phyloP scores from a whole-genome alignment of 805 yeast genomes.

The Yamadazyma insecticola region DNA sequence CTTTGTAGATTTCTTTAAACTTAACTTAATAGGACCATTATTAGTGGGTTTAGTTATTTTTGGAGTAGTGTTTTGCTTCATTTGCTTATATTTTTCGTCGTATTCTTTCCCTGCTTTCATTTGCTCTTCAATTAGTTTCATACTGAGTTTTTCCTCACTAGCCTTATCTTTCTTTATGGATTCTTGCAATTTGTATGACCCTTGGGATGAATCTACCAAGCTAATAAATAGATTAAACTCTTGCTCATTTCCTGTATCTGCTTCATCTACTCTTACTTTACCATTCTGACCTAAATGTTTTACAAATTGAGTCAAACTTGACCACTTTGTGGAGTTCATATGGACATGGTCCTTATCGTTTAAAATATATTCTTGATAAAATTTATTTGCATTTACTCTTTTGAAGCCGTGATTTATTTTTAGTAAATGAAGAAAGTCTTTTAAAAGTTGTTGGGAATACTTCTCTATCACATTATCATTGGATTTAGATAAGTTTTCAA shows the following conservation, averaged over 20 bases:
- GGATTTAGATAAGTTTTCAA: conserved; percentile 29
- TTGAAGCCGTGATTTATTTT: conserved; percentile 77
- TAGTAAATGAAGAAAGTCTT: conserved; percentile 60
- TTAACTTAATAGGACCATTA: conserved; percentile 1
- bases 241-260: conserved; percentile 17
- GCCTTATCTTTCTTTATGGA: conserved; percentile 3
- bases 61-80: neutral
- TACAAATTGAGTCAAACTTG: conserved; percentile 63
- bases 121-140: conserved; percentile 42
- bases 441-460: conserved; percentile 56
- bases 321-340: conserved; percentile 85
- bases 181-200: conserved; percentile 1
- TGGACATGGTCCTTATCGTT: conserved; percentile 80
- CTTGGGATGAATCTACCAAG: conserved; percentile 18
- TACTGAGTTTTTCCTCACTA: conserved; percentile 5
- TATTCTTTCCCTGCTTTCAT: conserved; percentile 26
- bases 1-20: conserved; percentile 1
- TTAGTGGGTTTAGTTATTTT: neutral
- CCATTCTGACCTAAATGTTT: conserved; percentile 55
- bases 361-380: conserved; percentile 81
- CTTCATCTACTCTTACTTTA: conserved; percentile 44
- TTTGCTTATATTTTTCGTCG: conserved; percentile 1
- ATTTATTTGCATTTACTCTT: conserved; percentile 70
- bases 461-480: conserved; percentile 49
- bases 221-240: conserved; percentile 29